phyloP scores from a whole-genome alignment of 345 rosid species.

The Theobroma cacao region DNA sequence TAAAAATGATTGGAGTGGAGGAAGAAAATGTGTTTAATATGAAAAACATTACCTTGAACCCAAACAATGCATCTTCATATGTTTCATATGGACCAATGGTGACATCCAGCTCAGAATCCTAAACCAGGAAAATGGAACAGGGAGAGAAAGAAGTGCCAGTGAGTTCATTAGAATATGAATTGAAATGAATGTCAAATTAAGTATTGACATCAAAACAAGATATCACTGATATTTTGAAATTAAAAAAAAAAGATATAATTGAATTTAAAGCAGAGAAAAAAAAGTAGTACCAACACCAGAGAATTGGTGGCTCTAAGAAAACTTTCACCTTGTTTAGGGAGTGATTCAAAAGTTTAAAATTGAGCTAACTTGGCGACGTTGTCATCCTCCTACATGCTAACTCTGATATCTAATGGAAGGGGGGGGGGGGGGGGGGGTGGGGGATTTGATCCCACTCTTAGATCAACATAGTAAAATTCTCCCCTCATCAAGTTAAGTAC shows the following conservation, averaged over 20 bases:
- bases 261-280: background rate
- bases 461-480: background rate
- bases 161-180: background rate
- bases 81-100: conserved; percentile 98
- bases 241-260: background rate
- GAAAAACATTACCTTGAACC: conserved; percentile 72
- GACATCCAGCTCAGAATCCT: conserved; percentile 90
- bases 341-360: background rate
- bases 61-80: conserved; percentile 84
- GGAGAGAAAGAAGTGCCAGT: background rate
- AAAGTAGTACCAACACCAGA: background rate
- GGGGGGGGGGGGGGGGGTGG: background rate
- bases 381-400: background rate
- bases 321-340: background rate
- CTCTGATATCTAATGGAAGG: background rate
- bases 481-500: background rate
- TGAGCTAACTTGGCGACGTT: background rate
- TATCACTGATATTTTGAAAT: background rate
- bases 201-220: background rate
- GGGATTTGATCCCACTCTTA: background rate
- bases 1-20: background rate
- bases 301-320: background rate
- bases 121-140: conserved; percentile 11
- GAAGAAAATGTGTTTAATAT: background rate
- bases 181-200: background rate